These are phyloP conservation scores for Eragrostis tef DNA, from an alignment of 202 grass and related monocot genomes.

Conservation along the genomic window DNA sequence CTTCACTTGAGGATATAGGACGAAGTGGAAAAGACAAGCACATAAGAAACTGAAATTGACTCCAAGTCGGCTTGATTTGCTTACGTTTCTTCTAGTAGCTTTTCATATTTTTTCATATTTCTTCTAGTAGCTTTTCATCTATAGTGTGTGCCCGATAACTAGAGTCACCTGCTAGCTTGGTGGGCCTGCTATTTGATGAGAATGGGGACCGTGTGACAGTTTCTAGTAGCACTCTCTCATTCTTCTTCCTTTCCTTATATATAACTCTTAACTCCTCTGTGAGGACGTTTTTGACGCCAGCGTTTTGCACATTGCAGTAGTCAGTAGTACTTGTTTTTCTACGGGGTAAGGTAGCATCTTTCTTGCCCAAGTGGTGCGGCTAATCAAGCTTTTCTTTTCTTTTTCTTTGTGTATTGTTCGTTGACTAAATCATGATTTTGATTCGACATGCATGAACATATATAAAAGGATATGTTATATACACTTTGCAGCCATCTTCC, in stretches of 20 bases:
- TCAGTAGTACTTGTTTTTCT: no score
- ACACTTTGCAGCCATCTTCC: neutral
- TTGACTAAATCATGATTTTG: neutral
- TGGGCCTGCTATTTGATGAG: no score
- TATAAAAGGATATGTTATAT: neutral
- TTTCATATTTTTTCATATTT: no score
- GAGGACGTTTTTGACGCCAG: no score
- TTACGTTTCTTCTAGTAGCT: neutral
- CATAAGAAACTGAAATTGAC: neutral
- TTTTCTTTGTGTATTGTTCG: neutral
- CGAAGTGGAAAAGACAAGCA: neutral
- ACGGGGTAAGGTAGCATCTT: neutral
- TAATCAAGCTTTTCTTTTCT: neutral
- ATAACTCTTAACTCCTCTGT: no score
- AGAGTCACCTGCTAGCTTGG: no score
- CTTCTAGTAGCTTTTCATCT: constrained; percentile 20
- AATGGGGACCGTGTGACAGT: no score
- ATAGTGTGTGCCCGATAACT: no score
- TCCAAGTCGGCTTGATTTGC: neutral
- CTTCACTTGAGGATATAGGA: neutral
- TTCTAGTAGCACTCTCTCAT: no score
- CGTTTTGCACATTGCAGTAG: no score
- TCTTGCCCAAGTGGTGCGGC: neutral
- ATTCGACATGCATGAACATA: neutral
- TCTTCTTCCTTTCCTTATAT: no score